Base-by-base conservation (phyloP, 1,139 yeast species). In the Yamadazyma taylorii region DNA sequence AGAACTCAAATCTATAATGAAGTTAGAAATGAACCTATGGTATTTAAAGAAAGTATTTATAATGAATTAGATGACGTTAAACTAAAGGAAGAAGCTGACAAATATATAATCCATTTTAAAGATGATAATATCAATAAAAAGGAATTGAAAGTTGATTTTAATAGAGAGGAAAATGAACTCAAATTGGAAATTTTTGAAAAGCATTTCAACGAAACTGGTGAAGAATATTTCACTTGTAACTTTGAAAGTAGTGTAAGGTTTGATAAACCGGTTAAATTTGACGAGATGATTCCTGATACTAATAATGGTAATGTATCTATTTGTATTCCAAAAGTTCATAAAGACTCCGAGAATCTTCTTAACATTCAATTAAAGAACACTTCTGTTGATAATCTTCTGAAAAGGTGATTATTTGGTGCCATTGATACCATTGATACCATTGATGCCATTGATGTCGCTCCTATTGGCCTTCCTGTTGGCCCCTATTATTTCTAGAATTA, bases 81-180 rank as follows among this genome's bases (percentile, higher is more conserved):
- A 8, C 43, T 56, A 19, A 53, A 50, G 3, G 63, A 59, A 36
- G 54, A 55, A 21, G 39, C 54, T 30, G 58, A 55, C 24, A 50
- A 53, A 30, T 54, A 55, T 26, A 44, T 55, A 17, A 58, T 60
- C 21, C 47, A 45, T 21, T 49, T 51, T 37, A 50, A 46, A 23
- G 55, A 55, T 34, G 42, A 45, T n/a, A 45, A 53, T 25, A 47
- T 58, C 27, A 45, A 49, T 11, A 42, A 50, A 23, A 55, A 56
- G 24, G 58, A 56, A 33, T 51, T 60, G 30, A 53, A 51, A 30
- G 47, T 60, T 35, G 60, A 59, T 34, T 56, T 48, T 42, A 46
- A 49, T 30, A 55, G 54, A 39, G 46, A 53, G 23, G 56, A 53
- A 27, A 60, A 61, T 34, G 55, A 53, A 42, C 48, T 61, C 36